phyloP scores from a whole-genome alignment of 768 basidiomycete species.

The Obba rivulosa region DNA sequence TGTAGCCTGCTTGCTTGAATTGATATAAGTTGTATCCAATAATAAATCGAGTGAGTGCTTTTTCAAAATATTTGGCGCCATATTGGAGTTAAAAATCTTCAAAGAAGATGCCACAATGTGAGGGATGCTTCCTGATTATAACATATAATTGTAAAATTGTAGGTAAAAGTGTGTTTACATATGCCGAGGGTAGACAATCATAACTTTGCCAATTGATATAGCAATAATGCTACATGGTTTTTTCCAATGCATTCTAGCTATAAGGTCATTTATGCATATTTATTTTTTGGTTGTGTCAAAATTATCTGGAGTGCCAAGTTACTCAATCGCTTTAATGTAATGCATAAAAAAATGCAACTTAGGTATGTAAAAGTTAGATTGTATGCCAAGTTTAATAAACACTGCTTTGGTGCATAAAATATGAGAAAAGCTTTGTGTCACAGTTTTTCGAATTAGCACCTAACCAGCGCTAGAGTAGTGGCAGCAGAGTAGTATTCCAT shows the following conservation, averaged over 20 bases:
- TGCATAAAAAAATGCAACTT: constrained; percentile 14
- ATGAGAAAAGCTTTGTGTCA: constrained; percentile 6
- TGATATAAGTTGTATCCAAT: neutral
- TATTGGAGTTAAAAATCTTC: neutral
- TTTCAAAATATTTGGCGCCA: neutral
- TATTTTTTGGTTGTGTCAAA: constrained; percentile 19
- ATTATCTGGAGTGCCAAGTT: constrained; percentile 17
- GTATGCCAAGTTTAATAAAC: constrained; percentile 12
- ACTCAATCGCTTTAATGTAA: constrained; percentile 5
- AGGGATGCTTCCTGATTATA: neutral
- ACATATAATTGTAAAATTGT: neutral
- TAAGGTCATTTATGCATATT: constrained; percentile 33
- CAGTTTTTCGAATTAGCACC: too few relatives aligned
- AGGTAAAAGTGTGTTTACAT: neutral
- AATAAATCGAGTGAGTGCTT: constrained; percentile 2
- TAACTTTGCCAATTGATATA: constrained; percentile 19
- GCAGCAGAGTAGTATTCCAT: too few relatives aligned
- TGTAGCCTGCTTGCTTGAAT: neutral
- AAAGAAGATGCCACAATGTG: neutral
- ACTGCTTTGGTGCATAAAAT: constrained; percentile 21
- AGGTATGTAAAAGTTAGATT: constrained; percentile 21
- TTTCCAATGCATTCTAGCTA: constrained; percentile 32
- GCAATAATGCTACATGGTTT: constrained; percentile 17
- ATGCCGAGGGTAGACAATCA: neutral
- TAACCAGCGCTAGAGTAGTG: too few relatives aligned